Base-by-base conservation (phyloP, 2,329 filamentous ascomycete species). In the Escovopsis weberi region DNA sequence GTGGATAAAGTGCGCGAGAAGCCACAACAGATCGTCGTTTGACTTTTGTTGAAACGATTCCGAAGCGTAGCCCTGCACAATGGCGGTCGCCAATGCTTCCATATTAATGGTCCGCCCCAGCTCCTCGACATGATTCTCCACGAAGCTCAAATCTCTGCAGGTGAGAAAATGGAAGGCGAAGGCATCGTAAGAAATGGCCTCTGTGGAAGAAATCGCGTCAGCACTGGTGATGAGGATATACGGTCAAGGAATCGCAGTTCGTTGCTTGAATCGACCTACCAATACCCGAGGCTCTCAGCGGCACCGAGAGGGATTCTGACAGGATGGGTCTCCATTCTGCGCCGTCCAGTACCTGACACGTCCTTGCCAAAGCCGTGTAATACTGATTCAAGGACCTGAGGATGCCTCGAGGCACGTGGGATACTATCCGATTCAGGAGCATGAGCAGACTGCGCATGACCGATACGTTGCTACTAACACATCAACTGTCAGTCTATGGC, bases 1-100 rank as follows among this genome's bases (percentile, higher is more conserved):
- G 41, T 73, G 69, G 46, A 84, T 71, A 48, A 81, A 80, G 51
- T 83, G 77, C 12, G 82, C 72, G 26, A 86, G 61, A 26, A 84
- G 67, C 68, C 78, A 80, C 34, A 85, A 58, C 33, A 76, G 69
- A 9, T 62, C 59, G 35, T 68, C 60, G 33, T 61, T 61, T 1
- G 60, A 55, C 11, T 53, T 49, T 2, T 51, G 45, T 1, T 45
- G 39, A 10, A 53, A 45, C 6, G 55, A 45, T 2, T 53, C 46
- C 2, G 53, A 51, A 2, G 54, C 49, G 38, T 66, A 63, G 2
- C 55, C 53, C 11, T 57, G 48, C 12, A 63, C 51, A 9, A 76
- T 65, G 19, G 62, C 60, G 11, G 55, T 52, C 1, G 67, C 66
- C 2, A 78, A 56, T 2, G 50, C 50, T 26, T 61, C 53, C 4